Evolutionary conservation across 192 early-diverging fungal species (phyloP), one percentile per base, ranked within the genome.

Genomic region (Coemansia sp.): DNA sequence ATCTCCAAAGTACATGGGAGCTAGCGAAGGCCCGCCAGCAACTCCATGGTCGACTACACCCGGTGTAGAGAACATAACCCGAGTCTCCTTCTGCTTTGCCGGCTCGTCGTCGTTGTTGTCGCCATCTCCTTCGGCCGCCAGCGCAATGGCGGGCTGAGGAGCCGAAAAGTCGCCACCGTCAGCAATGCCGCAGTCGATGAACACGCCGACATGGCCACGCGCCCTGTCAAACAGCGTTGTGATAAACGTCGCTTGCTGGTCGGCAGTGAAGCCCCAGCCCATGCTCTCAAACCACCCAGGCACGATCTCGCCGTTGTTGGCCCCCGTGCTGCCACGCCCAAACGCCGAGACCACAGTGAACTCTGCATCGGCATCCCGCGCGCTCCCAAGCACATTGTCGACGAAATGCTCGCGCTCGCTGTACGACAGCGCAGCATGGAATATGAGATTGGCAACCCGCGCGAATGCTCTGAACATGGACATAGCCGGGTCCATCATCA

Each of bases 401-500:
- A 87, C 85, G 82, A 93, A 95, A 38, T 92, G 89, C 38, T 87
- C 81, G 11, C 76, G 74, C 10, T 85, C 68, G 11, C 85, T 71
- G 28, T 94, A 76, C 16, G 74, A 74, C 53, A 97, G 72, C 8
- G 84, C 73, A 3, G 91, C 85, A 7, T 80, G 74, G 34, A 95
- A 76, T 1, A 69, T 70, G 46, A 94, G 84, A 10, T 85, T 81
- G 72, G 87, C 90, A 10, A 95, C 77, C 33, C 84, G 87, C 21
- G 89, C 90, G 79, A 96, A 94, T 0, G 92, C 89, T 2, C 91
- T 76, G 73, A 97, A 89, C 39, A 95, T 89, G 34, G 86, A 90
- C 71, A 97, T 74, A 13, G 94, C 83, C 0, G 93, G 86, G 64
- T 96, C 95, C 8, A 76, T 72, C 4, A 83, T 75, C 9, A 89